phyloP scores from a whole-genome alignment of 2,329 filamentous ascomycete species.

The Colletotrichum horii region DNA sequence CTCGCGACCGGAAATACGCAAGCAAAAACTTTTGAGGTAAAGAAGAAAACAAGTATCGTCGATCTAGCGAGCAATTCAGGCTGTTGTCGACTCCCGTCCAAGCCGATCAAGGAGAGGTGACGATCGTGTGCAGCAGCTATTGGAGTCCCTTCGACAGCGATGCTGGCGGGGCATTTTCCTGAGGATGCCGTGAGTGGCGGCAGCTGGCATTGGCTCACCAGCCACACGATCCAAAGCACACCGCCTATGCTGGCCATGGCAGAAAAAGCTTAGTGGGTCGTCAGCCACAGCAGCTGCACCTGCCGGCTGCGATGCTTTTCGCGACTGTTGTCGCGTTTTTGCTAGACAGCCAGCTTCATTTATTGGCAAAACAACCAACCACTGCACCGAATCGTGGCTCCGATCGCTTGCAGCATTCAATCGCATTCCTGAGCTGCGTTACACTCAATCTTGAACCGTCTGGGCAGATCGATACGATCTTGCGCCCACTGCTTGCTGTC shows the following conservation, averaged over 20 bases:
- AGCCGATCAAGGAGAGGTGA: neutral
- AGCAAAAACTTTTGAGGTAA: neutral
- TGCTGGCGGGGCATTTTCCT: neutral
- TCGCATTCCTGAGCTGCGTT: fast-evolving
- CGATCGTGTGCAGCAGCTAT: neutral
- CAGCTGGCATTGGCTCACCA: neutral
- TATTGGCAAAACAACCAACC: neutral
- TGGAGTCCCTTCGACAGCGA: neutral
- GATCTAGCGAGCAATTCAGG: neutral
- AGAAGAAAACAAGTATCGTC: fast-evolving
- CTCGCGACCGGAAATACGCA: neutral
- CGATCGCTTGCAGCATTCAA: neutral
- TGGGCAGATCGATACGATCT: neutral
- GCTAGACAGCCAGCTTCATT: neutral
- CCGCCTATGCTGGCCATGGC: neutral
- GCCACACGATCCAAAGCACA: neutral
- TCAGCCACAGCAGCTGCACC: neutral
- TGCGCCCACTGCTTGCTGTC: neutral
- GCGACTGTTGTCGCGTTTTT: slow-evolving; percentile 23
- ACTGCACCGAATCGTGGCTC: neutral
- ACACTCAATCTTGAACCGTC: neutral
- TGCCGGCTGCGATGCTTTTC: slow-evolving; percentile 6
- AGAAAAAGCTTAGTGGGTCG: neutral
- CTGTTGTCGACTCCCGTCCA: neutral
- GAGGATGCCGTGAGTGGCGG: neutral